phyloP scores from a whole-genome alignment of 129 eudicot genomes.

The Daucus carota region DNA sequence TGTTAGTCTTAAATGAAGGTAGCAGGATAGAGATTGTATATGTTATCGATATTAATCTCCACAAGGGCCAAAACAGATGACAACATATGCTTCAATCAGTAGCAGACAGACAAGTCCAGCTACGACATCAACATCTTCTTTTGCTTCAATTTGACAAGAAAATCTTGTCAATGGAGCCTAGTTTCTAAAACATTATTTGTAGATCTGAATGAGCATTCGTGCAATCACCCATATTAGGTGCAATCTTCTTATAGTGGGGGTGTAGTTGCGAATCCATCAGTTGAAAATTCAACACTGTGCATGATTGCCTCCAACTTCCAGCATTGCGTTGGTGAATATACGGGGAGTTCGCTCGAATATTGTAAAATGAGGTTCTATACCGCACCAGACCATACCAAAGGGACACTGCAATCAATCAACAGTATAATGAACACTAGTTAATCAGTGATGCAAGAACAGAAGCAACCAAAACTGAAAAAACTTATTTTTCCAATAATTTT shows the following conservation, averaged over 20 bases:
- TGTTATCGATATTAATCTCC: too few species aligned
- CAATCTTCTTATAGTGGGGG: constrained; percentile 75
- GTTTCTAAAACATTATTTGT: too few species aligned
- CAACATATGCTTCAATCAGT: too few species aligned
- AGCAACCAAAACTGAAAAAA: constrained; percentile 6
- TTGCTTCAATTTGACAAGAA: too few species aligned
- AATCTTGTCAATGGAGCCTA: too few species aligned
- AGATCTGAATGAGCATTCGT: constrained; percentile 89
- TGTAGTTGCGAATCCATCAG: constrained; percentile 95
- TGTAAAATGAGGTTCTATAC: background rate
- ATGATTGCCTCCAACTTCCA: constrained; percentile 98
- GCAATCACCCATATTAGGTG: constrained; percentile 98
- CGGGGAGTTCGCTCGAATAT: background rate
- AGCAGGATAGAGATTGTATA: too few species aligned
- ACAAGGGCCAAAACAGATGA: too few species aligned
- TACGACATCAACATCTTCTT: too few species aligned
- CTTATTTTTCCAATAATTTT: too few species aligned
- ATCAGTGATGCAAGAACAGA: background rate
- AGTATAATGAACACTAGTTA: too few species aligned
- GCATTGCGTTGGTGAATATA: constrained; percentile 10
- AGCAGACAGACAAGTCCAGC: too few species aligned
- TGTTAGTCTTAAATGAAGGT: too few species aligned
- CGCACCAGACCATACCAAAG: background rate
- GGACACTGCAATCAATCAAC: background rate
- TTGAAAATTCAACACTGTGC: constrained; percentile 97